phyloP scores from a whole-genome alignment of 441 rosid species.

The Corymbia calophylla region DNA sequence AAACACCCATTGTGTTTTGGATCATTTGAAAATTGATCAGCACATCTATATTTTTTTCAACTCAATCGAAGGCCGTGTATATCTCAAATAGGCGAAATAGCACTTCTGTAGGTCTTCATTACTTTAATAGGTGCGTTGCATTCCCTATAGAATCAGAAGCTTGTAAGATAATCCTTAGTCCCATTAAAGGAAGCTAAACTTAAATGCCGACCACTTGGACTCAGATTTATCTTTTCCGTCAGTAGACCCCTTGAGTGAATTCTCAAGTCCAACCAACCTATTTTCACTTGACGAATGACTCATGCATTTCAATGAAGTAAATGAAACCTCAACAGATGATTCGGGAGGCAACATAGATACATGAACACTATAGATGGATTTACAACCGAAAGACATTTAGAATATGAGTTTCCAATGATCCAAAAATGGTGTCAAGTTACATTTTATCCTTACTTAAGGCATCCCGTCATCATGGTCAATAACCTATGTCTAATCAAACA shows the following conservation, averaged over 20 bases:
- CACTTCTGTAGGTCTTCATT: neutral
- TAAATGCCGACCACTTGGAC: neutral
- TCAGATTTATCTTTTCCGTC: neutral
- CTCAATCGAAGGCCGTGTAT: neutral
- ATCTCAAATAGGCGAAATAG: neutral
- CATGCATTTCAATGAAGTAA: neutral
- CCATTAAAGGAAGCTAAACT: neutral
- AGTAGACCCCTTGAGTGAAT: neutral
- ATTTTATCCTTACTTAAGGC: neutral
- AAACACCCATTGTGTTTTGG: neutral
- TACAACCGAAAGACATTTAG: neutral
- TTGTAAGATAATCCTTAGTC: neutral
- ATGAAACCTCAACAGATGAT: neutral
- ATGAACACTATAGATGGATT: neutral
- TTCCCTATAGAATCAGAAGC: neutral
- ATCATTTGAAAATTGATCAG: neutral
- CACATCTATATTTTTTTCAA: no score
- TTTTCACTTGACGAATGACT: neutral
- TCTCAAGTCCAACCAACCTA: no score
- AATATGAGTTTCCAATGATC: neutral
- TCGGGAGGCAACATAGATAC: neutral
- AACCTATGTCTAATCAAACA: neutral
- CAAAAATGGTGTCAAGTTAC: neutral
- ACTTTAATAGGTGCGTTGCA: neutral
- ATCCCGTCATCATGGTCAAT: neutral